These are phyloP conservation scores for Phytophthora macrochlamydospora DNA, from an alignment of 352 stramenopile species.

Conservation along the genomic window DNA sequence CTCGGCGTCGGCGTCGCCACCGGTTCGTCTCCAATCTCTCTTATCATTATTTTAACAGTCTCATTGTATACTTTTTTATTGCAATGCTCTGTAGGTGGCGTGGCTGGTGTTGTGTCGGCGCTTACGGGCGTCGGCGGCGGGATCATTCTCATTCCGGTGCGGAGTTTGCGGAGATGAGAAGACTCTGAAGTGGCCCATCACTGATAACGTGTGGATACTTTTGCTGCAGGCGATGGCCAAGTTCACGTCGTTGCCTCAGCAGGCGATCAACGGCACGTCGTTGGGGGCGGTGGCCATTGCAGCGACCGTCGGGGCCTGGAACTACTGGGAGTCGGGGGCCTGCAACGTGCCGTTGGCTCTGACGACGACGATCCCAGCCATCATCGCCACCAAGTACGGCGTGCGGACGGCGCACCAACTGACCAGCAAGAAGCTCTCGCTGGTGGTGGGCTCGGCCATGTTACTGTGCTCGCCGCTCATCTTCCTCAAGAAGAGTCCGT, in stretches of 20 bases:
- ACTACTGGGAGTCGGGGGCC: slow-evolving; percentile 67
- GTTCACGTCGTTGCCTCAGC: slow-evolving; percentile 79
- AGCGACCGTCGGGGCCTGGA: slow-evolving; percentile 69
- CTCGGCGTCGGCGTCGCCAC: slow-evolving; percentile 49
- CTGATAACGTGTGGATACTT: background rate
- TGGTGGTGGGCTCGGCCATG: slow-evolving; percentile 84
- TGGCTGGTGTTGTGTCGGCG: slow-evolving; percentile 76
- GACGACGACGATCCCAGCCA: slow-evolving; percentile 71
- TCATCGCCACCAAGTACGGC: slow-evolving; percentile 80
- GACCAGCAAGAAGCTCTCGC: slow-evolving; percentile 73
- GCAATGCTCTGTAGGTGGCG: slow-evolving; percentile 36
- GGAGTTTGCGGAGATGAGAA: background rate
- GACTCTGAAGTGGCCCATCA: no score
- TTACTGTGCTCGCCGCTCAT: slow-evolving; percentile 78
- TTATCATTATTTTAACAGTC: no score
- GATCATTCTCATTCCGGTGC: slow-evolving; percentile 84
- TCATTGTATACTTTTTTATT: background rate
- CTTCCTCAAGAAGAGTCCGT: slow-evolving; percentile 79
- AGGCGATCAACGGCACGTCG: slow-evolving; percentile 85
- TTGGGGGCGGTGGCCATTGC: slow-evolving; percentile 78
- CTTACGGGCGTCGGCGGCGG: slow-evolving; percentile 83
- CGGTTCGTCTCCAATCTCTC: slow-evolving; percentile 16
- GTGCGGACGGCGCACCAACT: slow-evolving; percentile 78
- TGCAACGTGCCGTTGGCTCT: slow-evolving; percentile 83
- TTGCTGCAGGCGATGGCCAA: slow-evolving; percentile 69